Evolutionary conservation across 1,284 basidiomycete genomes (phyloP), one percentile per base, ranked within the genome.

Genomic region (Rhodotorula sp.): DNA sequence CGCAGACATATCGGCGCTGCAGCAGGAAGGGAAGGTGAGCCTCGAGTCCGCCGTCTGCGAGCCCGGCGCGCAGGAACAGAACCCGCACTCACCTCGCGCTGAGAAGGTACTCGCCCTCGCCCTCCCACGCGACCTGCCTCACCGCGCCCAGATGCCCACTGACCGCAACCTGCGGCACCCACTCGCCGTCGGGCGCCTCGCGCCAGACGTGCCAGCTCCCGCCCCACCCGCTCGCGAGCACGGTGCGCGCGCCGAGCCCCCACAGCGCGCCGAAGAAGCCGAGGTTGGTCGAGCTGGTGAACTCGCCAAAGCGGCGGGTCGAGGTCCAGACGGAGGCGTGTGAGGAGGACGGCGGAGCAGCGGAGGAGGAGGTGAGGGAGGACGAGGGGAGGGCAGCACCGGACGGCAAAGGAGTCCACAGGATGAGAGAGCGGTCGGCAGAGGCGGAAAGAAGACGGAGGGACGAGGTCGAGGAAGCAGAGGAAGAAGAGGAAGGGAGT

Each of bases 221-320:
- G 62, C 88, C 89, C 94, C 95, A 97, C 0, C 93, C 94, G 86
- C 90, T 91, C 1, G 90, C 91, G 17, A 94, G 79, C 0, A 88
- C 89, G 52, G 90, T 88, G n/a, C 81, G 77, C 0, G 88, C 88
- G 53, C 81, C 78, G 14, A 77, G 60, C 0, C 81, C 78, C 92
- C 93, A 97, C 12, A 92, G 77, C 0, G 90, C 92, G 4, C 93
- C 93, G 62, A 95, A 89, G 80, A 98, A 96, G 0, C 93, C 92
- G 7, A 97, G 84, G 49, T 78, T 78, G 34, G 78, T 78, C 13
- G 93, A 87, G 77, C 92, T 90, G 0, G 92, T 92, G 57, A 97
- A 86, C 74, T 97, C 92, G 52, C 94, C 94, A 79, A 97, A 97
- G 8, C 94, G 88, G 78, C 92, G 90, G 34, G 86, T 84, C 71